Evolutionary conservation across 495 filamentous ascomycete genomes (phyloP), one percentile per base, ranked within the genome.

Genomic region (Penicillium waksmanii): DNA sequence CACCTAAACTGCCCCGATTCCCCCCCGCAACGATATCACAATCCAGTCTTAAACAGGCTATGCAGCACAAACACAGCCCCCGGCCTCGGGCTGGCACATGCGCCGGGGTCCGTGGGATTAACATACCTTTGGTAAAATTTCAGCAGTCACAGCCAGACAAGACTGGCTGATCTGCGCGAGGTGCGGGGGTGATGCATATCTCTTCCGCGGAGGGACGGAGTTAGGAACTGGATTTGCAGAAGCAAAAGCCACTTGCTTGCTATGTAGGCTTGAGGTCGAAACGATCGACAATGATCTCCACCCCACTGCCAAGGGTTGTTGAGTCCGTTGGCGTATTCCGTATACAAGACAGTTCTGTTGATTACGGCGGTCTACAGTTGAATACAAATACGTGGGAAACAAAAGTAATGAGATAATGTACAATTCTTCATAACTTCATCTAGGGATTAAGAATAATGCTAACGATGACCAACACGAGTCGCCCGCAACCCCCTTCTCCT

Each of bases 391-490:
- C 48, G n/a, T 46, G 36, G 1, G n/a, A 17, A 25, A 18, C 10
- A 23, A 49, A 49, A 52, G 51, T 23, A 18, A 17, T 17, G n/a
- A 44, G 15, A 18, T 70, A 68, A 64, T 70, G 56, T 70, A 70
- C 65, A 70, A 62, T 68, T 56, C 58, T 63, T 66, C 65, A 62
- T 70, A 66, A 62, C 47, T 62, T 67, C 62, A 64, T 66, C 60
- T 64, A 64, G 60, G 56, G 62, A 64, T 64, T 68, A 68, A 66
- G 54, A 59, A 70, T 70, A 67, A 67, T 58, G 66, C 62, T 61
- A 62, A 65, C 51, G 52, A 68, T 70, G 48, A 43, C 67, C 60
- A 64, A 61, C 55, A 31, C 38, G 34, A 31, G 43, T 56, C 36
- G 51, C 50, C 46, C 31, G 42, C 33, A 40, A 44, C 43, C 53